phyloP scores from a whole-genome alignment of 1,139 yeast species.

The Sugiyamaella neomexicana region DNA sequence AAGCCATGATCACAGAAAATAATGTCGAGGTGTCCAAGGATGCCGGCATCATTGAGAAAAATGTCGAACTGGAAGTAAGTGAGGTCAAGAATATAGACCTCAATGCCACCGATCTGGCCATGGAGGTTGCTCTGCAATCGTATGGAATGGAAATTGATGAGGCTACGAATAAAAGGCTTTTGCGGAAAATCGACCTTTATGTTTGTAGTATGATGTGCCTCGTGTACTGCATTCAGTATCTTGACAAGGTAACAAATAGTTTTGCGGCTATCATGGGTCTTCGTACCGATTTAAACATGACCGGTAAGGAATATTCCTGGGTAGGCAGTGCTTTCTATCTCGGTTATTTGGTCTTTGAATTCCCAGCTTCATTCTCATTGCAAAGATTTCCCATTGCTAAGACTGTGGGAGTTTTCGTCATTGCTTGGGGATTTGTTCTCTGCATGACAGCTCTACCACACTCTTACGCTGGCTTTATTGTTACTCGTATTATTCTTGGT shows the following conservation, averaged over 20 bases:
- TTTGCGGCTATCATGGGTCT: slow-evolving; percentile 64
- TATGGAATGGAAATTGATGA: slow-evolving; percentile 28
- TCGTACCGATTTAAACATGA: slow-evolving; percentile 40
- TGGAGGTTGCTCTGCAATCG: slow-evolving; percentile 26
- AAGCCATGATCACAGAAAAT: not conserved
- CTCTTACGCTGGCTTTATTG: slow-evolving; percentile 51
- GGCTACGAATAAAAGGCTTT: slow-evolving; percentile 41
- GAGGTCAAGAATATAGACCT: slow-evolving; percentile 10
- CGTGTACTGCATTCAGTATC: slow-evolving; percentile 58
- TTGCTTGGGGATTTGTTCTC: slow-evolving; percentile 54
- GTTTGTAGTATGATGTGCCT: slow-evolving; percentile 57
- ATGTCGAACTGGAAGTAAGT: slow-evolving; percentile 1
- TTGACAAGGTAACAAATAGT: slow-evolving; percentile 63
- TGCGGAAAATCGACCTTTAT: slow-evolving; percentile 55
- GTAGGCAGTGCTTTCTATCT: slow-evolving; percentile 58
- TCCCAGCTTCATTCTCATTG: slow-evolving; percentile 51
- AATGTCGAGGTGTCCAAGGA: not conserved
- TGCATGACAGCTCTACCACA: slow-evolving; percentile 51
- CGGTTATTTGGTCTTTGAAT: slow-evolving; percentile 52
- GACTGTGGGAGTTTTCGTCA: slow-evolving; percentile 47
- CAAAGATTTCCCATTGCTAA: slow-evolving; percentile 58
- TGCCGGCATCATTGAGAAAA: not conserved
- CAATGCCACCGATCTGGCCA: slow-evolving; percentile 25
- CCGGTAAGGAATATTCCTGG: slow-evolving; percentile 49
- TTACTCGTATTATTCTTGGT: slow-evolving; percentile 55